Percentiles rank a stretch among this genome's conserved stretches.
Evolutionary conservation across 352 stramenopile species (phyloP).

Genomic region (Hyaloperonospora arabidopsidis): DNA sequence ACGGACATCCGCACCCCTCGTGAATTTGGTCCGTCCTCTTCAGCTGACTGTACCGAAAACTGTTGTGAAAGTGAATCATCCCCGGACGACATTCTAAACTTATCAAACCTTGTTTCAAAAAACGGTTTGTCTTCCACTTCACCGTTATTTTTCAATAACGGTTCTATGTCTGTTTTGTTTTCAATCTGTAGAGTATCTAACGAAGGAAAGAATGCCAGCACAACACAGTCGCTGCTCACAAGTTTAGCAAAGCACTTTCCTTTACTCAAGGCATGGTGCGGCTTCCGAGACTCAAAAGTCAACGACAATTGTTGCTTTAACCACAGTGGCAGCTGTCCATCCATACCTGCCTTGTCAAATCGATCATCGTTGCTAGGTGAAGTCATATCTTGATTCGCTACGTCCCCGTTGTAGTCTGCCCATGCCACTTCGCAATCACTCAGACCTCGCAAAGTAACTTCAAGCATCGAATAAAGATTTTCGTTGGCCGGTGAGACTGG

Average conservation of each 20-base stretch:
- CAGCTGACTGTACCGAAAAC: constrained; percentile 23
- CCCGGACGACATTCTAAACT: constrained; percentile 5
- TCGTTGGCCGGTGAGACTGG: constrained; percentile 59
- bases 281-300: constrained; percentile 35
- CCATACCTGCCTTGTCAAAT: constrained; percentile 37
- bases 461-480: constrained; percentile 83
- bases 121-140: constrained; percentile 5
- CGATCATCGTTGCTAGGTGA: constrained; percentile 24
- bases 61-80: constrained; percentile 16
- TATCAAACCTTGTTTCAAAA: constrained; percentile 8
- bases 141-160: constrained; percentile 5
- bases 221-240: constrained; percentile 55
- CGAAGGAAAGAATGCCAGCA: constrained; percentile 73
- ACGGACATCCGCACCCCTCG: constrained; percentile 50
- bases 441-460: constrained; percentile 61
- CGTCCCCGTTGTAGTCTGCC: constrained; percentile 64
- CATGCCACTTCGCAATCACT: constrained; percentile 83
- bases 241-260: constrained; percentile 85
- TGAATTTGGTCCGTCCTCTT: constrained; percentile 23
- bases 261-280: constrained; percentile 41
- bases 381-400: constrained; percentile 15
- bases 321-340: constrained; percentile 68
- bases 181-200: constrained; percentile 47
- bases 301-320: constrained; percentile 41
- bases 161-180: constrained; percentile 25